phyloP scores from a whole-genome alignment of 192 early-diverging fungal species.

The Coemansia sp. region DNA sequence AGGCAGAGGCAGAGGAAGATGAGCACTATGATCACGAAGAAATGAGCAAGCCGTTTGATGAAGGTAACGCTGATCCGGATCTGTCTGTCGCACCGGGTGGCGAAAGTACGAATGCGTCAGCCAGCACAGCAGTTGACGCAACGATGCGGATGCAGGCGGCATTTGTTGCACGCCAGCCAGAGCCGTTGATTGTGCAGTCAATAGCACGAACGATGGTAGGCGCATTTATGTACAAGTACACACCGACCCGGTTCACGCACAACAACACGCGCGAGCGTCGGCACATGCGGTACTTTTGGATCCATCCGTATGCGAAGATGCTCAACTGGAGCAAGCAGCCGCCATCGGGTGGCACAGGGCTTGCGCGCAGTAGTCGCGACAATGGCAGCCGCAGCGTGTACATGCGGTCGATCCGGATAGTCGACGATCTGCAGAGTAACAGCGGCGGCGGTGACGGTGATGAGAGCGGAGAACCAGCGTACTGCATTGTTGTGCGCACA shows the following conservation, averaged over 20 bases:
- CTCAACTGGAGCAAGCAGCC: slow-evolving; percentile 73
- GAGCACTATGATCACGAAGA: neutral
- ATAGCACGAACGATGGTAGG: slow-evolving; percentile 83
- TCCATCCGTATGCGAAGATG: slow-evolving; percentile 77
- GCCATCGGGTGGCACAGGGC: slow-evolving; percentile 47
- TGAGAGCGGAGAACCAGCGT: slow-evolving; percentile 49
- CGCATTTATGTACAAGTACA: slow-evolving; percentile 72
- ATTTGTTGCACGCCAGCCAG: slow-evolving; percentile 40
- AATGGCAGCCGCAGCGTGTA: slow-evolving; percentile 59
- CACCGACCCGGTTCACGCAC: slow-evolving; percentile 54
- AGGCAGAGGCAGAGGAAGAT: neutral
- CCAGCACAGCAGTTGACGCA: slow-evolving; percentile 31
- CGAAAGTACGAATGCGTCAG: slow-evolving; percentile 17
- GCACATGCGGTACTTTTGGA: slow-evolving; percentile 77
- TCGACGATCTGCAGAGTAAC: slow-evolving; percentile 45
- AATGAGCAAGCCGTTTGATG: neutral
- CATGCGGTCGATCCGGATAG: slow-evolving; percentile 61
- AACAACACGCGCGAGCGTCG: slow-evolving; percentile 60
- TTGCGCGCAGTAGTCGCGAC: slow-evolving; percentile 33
- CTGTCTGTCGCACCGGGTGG: neutral
- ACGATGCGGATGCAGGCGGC: slow-evolving; percentile 22
- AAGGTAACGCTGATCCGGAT: neutral
- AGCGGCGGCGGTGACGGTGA: slow-evolving; percentile 8
- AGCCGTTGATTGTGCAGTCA: slow-evolving; percentile 66
- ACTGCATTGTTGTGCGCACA: slow-evolving; percentile 69